phyloP scores from a whole-genome alignment of 2,329 filamentous ascomycete genomes.

The Huntiella moniliformis region DNA sequence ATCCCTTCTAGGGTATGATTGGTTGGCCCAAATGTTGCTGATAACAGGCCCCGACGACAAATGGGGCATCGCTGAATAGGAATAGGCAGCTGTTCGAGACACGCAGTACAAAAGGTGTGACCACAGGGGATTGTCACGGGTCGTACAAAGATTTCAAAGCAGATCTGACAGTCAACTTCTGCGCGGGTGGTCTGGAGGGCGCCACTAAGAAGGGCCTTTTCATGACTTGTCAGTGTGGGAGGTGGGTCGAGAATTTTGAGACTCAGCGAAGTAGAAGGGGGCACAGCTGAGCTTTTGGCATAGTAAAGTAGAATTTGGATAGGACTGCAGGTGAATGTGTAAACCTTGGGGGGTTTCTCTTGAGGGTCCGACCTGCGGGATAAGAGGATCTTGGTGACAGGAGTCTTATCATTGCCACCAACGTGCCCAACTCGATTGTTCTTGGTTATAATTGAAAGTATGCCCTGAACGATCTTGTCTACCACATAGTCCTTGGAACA shows the following conservation, averaged over 20 bases:
- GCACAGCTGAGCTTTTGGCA: not conserved
- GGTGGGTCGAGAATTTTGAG: not conserved
- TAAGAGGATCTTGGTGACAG: not conserved
- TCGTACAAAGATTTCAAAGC: conserved; percentile 63
- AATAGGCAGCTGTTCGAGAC: conserved; percentile 57
- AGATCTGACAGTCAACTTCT: conserved; percentile 78
- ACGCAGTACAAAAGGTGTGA: conserved; percentile 73
- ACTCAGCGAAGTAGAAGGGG: not conserved
- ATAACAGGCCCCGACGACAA: conserved; percentile 47
- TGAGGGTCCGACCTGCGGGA: not conserved
- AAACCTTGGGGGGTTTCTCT: not conserved
- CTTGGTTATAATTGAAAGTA: no score
- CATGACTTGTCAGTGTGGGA: not conserved
- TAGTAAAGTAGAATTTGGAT: conserved; percentile 1
- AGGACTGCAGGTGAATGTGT: not conserved
- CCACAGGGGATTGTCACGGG: conserved; percentile 73
- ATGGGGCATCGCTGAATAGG: conserved; percentile 63
- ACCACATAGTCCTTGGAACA: no score
- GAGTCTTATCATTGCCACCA: not conserved
- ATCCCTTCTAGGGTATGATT: no score
- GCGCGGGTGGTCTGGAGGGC: conserved; percentile 42
- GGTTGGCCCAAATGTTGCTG: conserved; percentile 22
- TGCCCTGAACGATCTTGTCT: no score
- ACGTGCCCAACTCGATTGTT: no score
- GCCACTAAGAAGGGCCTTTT: conserved; percentile 23